A percentile compares a stretch with the other conserved stretches of the same genome.
Evolutionary conservation across 306 rosid species (phyloP).

Genomic region (Dalbergia oliveri): DNA sequence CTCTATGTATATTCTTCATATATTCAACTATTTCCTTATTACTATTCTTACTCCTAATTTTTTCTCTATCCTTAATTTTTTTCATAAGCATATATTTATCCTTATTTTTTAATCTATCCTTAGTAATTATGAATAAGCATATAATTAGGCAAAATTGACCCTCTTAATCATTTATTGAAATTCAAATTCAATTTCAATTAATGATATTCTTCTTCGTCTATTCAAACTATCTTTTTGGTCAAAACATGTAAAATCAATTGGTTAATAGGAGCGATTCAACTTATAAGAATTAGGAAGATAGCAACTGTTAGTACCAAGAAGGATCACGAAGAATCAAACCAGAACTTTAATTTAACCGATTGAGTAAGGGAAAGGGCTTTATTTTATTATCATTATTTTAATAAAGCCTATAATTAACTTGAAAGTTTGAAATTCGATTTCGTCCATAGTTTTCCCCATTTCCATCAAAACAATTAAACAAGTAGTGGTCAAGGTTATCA

Average conservation of each 20-base stretch:
- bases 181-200: background rate
- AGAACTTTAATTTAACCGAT: background rate
- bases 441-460: conserved; percentile 1
- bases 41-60: too few species aligned
- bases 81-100: too few species aligned
- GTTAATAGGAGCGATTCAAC: background rate
- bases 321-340: background rate
- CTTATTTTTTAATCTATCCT: too few species aligned
- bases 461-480: conserved; percentile 11
- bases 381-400: background rate
- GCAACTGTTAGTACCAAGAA: background rate
- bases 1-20: too few species aligned
- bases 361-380: background rate
- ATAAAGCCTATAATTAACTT: background rate
- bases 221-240: background rate
- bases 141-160: too few species aligned
- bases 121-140: too few species aligned
- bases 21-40: too few species aligned
- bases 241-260: background rate
- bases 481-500: background rate
- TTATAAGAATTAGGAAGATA: background rate
- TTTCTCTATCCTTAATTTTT: too few species aligned
- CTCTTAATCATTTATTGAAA: too few species aligned
- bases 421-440: conserved; percentile 15
- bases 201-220: background rate